These are phyloP conservation scores for Sonneratia alba DNA, from an alignment of 345 rosid species.

Conservation along the genomic window DNA sequence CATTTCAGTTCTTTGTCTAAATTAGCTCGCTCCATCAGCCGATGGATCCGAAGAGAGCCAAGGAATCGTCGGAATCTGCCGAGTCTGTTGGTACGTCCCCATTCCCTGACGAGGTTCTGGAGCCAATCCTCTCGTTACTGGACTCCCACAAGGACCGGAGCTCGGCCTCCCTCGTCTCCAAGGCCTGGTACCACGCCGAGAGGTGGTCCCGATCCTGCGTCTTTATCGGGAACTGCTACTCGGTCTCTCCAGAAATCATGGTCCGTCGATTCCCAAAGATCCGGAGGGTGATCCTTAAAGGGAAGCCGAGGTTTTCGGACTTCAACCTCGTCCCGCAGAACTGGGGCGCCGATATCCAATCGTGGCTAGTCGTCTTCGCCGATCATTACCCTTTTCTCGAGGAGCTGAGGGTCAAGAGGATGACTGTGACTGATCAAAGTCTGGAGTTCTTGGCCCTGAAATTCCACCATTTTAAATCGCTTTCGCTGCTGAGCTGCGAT, in stretches of 20 bases:
- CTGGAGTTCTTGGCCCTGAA: conserved; percentile 42
- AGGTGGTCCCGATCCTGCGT: conserved; percentile 49
- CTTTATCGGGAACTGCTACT: conserved; percentile 67
- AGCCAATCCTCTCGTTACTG: conserved; percentile 38
- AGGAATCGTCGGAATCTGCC: conserved; percentile 15
- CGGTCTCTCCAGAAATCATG: conserved; percentile 52
- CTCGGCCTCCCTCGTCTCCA: conserved; percentile 52
- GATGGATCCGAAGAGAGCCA: conserved; percentile 24
- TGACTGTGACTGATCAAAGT: conserved; percentile 54
- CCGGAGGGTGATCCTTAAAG: conserved; percentile 49
- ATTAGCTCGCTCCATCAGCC: neutral
- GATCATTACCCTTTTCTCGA: conserved; percentile 41
- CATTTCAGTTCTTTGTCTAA: neutral
- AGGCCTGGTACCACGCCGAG: conserved; percentile 58
- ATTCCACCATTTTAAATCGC: conserved; percentile 40
- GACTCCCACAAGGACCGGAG: conserved; percentile 46
- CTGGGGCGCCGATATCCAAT: conserved; percentile 60
- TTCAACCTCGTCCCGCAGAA: conserved; percentile 54
- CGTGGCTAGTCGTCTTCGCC: conserved; percentile 54
- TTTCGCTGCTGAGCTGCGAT: conserved; percentile 56
- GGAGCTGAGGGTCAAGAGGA: conserved; percentile 57
- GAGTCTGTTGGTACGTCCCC: conserved; percentile 18
- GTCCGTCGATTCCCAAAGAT: conserved; percentile 47
- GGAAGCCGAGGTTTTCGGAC: conserved; percentile 66
- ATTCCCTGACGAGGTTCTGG: conserved; percentile 61